A percentile compares a stretch with the other conserved stretches of the same genome.
phyloP scores from a whole-genome alignment of 257 asterid genomes.

The Fraxinus excelsior region DNA sequence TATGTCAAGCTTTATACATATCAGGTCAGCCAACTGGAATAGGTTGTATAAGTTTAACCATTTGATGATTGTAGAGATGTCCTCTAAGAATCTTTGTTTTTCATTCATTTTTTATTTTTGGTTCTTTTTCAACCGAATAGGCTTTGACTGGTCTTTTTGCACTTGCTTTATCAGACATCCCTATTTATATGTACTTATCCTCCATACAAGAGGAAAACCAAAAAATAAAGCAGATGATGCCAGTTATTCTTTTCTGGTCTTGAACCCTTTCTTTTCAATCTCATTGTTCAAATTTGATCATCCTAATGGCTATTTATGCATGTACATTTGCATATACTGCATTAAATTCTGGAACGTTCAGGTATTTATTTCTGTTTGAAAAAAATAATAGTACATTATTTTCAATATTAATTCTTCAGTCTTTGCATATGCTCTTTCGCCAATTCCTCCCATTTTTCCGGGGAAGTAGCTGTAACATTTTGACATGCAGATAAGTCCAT shows the following conservation, averaged over 20 bases:
- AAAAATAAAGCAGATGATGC: neutral
- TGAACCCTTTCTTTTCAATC: neutral
- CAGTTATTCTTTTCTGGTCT: neutral
- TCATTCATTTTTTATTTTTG: neutral
- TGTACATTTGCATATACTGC: neutral
- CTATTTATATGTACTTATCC: neutral
- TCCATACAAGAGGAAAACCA: neutral
- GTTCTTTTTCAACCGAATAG: neutral
- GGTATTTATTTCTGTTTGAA: neutral
- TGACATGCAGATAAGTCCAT: neutral
- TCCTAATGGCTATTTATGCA: neutral
- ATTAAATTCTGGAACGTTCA: neutral
- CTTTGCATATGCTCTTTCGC: neutral
- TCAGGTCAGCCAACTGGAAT: constrained; percentile 49
- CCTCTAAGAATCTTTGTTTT: neutral
- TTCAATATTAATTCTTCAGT: neutral
- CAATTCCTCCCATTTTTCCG: neutral
- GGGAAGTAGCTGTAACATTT: neutral
- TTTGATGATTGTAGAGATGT: neutral
- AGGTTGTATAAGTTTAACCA: neutral
- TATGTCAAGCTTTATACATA: constrained; percentile 78
- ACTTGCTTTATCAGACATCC: neutral
- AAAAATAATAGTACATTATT: neutral
- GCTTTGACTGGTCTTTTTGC: neutral
- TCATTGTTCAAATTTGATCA: neutral